Base-by-base conservation (phyloP, 176 grass and related monocot genomes). In the Poa pratensis region DNA sequence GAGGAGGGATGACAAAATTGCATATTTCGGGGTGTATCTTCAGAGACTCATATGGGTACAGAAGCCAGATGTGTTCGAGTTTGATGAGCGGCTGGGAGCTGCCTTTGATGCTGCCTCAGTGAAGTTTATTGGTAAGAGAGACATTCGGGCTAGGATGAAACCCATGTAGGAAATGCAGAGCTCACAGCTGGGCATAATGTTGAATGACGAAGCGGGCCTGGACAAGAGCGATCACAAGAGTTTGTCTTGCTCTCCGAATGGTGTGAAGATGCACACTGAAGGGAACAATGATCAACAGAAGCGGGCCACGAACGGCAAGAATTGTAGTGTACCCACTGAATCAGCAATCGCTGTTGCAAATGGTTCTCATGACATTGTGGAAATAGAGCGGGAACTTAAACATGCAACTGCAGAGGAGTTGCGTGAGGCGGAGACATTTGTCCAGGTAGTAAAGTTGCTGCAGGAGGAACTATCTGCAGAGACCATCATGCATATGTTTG, bases 21-120 rank as follows among this genome's bases (percentile, higher is more conserved):
- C 90, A 23, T 95, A 96, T 30, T 98, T 89, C 30, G 93, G 86
- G 14, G 76, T 86, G 7, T 82, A 98, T 75, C 86, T 98, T 13
- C 93, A 94, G 79, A 83, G 90, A 79, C 82, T 98, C 43, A 94
- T 98, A 14, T 58, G 40, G 59, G 69, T 23, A 15, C 93, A 98
- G 15, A 77, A 94, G 34, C 88, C 89, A 0, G 9, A 15, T 9
- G 63, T 94, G 55, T 92, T 98, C 5, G 62, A 82, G 62, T 43
- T 22, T 39, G 13, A 30, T 63, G 85, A 89, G 40, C 27, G 23
- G 4, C 83, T 69, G 23, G 75, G 37, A 83, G 81, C 73, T 84
- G 13, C 18, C 40, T 5, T 42, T 5, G 87, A 90, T 19, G 53
- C 81, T 60, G 80, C 65, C 54, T 60, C 23, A 18, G 93, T 3